Evolutionary conservation across 2,329 filamentous ascomycete genomes (phyloP).

Genomic region (Penicillium sp.): DNA sequence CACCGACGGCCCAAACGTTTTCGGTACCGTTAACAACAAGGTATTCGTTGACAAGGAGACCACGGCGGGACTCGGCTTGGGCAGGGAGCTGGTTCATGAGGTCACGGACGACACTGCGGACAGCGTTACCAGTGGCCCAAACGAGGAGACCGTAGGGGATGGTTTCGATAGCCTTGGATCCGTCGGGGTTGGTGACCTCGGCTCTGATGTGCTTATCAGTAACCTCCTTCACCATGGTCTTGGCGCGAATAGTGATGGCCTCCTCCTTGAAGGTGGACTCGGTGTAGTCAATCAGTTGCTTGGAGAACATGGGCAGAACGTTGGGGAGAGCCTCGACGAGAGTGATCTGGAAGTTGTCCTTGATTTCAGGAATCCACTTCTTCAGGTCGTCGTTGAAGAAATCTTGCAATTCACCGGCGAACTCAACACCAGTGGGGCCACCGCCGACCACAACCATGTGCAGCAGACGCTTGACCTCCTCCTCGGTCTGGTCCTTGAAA

Average conservation of each 20-base stretch:
- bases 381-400: constrained; percentile 98
- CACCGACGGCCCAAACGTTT: constrained; percentile 96
- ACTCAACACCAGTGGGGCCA: constrained; percentile 96
- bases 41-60: constrained; percentile 97
- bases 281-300: constrained; percentile 98
- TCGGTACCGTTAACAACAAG: constrained; percentile 95
- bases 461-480: constrained; percentile 89
- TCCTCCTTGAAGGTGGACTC: constrained; percentile 99
- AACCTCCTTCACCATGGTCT: constrained; percentile 98
- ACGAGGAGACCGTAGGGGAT: constrained; percentile 96
- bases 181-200: constrained; percentile 77
- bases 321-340: constrained; percentile 96
- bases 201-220: constrained; percentile 92
- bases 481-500: constrained; percentile 90
- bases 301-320: constrained; percentile 94
- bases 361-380: constrained; percentile 96
- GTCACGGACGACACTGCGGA: constrained; percentile 86
- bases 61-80: constrained; percentile 91
- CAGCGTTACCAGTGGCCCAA: constrained; percentile 96
- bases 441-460: constrained; percentile 97
- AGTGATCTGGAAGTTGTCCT: constrained; percentile 93
- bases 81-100: constrained; percentile 90
- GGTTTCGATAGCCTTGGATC: constrained; percentile 75
- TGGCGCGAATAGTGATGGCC: constrained; percentile 94
- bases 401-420: constrained; percentile 96